Evolutionary conservation across 495 filamentous ascomycete species (phyloP).

Genomic region (Daldinia decipiens): DNA sequence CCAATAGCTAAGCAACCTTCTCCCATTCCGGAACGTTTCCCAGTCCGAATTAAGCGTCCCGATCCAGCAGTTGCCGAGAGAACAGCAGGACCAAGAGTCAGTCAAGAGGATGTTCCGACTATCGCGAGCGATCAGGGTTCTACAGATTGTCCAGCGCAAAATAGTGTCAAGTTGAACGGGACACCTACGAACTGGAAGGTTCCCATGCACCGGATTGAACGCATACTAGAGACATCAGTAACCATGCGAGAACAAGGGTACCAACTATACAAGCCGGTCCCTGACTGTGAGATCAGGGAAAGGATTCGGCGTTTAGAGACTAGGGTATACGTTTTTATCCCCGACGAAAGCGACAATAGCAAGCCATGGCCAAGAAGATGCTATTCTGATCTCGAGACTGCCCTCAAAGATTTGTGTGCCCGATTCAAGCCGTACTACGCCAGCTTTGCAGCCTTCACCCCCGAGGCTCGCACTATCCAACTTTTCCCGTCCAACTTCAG

Average conservation of each 20-base stretch:
- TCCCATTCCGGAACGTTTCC: constrained; percentile 8
- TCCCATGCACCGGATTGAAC: constrained; percentile 40
- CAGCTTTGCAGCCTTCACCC: constrained; percentile 39
- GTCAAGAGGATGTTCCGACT: not conserved
- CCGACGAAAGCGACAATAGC: constrained; percentile 10
- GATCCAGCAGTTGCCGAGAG: not conserved
- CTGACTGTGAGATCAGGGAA: constrained; percentile 14
- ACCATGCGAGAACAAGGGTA: constrained; percentile 18
- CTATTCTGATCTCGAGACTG: constrained; percentile 40
- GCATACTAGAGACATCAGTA: constrained; percentile 42
- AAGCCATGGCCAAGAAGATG: constrained; percentile 37
- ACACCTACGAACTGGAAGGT: constrained; percentile 13
- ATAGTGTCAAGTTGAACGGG: not conserved
- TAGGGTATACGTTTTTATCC: constrained; percentile 27
- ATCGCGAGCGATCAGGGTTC: not conserved
- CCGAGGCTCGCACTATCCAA: constrained; percentile 24
- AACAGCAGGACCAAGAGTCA: not conserved
- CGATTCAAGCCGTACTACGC: constrained; percentile 41
- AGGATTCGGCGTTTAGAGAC: constrained; percentile 10
- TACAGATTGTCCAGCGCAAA: not conserved
- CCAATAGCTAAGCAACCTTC: not conserved
- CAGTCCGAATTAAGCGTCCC: constrained; percentile 15
- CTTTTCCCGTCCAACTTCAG: constrained; percentile 34
- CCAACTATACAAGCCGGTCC: not conserved
- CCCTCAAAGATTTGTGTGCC: constrained; percentile 35